phyloP scores from a whole-genome alignment of 2,329 filamentous ascomycete species.

The Monilinia laxa region DNA sequence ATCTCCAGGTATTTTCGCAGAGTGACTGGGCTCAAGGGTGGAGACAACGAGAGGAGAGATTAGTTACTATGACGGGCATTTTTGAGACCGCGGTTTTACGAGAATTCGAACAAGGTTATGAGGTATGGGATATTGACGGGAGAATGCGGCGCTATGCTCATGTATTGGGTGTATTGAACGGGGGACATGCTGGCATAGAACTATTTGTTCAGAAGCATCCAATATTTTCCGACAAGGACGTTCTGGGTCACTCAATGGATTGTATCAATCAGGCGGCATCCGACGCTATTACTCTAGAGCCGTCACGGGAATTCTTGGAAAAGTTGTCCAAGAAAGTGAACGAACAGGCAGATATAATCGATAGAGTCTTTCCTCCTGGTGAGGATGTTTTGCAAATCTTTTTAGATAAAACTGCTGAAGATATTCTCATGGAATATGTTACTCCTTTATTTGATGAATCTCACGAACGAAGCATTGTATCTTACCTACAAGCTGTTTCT shows the following conservation, averaged over 20 bases:
- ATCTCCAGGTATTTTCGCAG: conserved; percentile 73
- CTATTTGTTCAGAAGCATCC: conserved; percentile 88
- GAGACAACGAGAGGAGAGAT: conserved; percentile 65
- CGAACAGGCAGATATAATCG: conserved; percentile 77
- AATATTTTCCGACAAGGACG: conserved; percentile 70
- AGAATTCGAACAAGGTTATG: conserved; percentile 92
- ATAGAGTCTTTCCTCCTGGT: conserved; percentile 73
- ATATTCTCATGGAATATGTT: conserved; percentile 80
- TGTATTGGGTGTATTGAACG: conserved; percentile 79
- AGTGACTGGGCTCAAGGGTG: conserved; percentile 81
- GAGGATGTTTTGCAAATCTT: conserved; percentile 73
- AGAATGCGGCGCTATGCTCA: conserved; percentile 87
- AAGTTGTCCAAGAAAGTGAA: conserved; percentile 72
- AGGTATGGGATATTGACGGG: conserved; percentile 83
- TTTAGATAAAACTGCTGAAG: conserved; percentile 78
- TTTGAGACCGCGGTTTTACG: conserved; percentile 89
- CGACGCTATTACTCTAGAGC: conserved; percentile 73
- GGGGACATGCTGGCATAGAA: conserved; percentile 74
- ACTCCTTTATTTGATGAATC: conserved; percentile 84
- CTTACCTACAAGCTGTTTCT: conserved; percentile 83
- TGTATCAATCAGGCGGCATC: conserved; percentile 69
- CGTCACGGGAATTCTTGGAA: conserved; percentile 79
- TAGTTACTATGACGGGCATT: conserved; percentile 71
- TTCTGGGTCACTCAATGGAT: conserved; percentile 73
- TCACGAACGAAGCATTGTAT: conserved; percentile 69